Evolutionary conservation across 331 rosid species (phyloP).

Genomic region (Arachis monticola): DNA sequence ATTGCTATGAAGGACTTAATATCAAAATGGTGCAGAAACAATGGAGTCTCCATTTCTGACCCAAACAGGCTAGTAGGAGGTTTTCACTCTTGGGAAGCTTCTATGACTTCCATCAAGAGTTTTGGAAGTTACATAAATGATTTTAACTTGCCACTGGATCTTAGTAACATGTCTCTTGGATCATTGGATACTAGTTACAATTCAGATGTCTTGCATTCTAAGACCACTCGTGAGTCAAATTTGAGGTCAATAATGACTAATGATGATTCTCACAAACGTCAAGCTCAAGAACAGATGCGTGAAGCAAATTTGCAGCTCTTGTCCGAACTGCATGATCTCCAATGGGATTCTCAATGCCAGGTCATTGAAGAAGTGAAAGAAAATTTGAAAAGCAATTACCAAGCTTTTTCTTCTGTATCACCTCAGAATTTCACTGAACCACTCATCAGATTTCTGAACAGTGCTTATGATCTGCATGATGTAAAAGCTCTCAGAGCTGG

Average conservation of each 20-base stretch:
- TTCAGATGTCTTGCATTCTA: conserved; percentile 56
- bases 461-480: conserved; percentile 63
- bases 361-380: conserved; percentile 65
- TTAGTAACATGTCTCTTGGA: conserved; percentile 69
- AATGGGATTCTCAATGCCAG: conserved; percentile 78
- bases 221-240: conserved; percentile 42
- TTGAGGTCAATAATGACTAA: conserved; percentile 40
- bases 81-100: conserved; percentile 54
- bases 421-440: conserved; percentile 59
- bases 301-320: conserved; percentile 56
- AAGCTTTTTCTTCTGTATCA: conserved; percentile 48
- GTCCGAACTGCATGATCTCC: conserved; percentile 63
- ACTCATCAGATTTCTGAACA: conserved; percentile 66
- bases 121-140: conserved; percentile 74
- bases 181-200: conserved; percentile 60
- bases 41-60: conserved; percentile 60
- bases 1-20: conserved; percentile 64
- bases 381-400: conserved; percentile 48
- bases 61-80: conserved; percentile 54
- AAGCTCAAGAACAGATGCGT: conserved; percentile 38
- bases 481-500: conserved; percentile 65
- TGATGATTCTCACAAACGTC: conserved; percentile 45
- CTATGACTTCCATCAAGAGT: conserved; percentile 71
- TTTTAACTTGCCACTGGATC: conserved; percentile 65
- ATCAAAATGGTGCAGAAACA: conserved; percentile 69